Base-by-base conservation (phyloP, 2,329 filamentous ascomycete genomes). In the Fusarium mexicanum region DNA sequence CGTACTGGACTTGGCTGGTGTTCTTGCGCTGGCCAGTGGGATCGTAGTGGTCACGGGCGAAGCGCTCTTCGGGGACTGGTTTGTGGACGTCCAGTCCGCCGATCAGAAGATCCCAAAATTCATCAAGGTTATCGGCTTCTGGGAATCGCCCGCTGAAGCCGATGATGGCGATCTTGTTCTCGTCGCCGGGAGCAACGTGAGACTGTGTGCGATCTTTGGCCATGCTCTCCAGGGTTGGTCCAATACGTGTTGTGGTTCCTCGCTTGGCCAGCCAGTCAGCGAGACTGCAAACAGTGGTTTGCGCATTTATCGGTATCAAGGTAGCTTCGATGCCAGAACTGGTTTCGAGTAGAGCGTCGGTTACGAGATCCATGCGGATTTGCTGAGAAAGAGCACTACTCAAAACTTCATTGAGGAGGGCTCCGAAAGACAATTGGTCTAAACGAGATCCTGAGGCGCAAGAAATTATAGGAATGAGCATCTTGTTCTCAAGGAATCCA, bases 91-190 rank as follows among this genome's bases (percentile, higher is more conserved):
- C 92, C 2, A 91, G 85, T 18, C 92, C 92, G 72, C 90, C 87
- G 74, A 89, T 87, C 14, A 94, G 84, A 5, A 94, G 44, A 40
- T 93, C 88, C 92, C 92, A 94, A 81, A 86, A 81, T 57, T 82
- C 81, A n/a, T 83, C 81, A 9, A 82, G 82, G 17, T 87, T 87
- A 1, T 81, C 81, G 8, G 80, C 82, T 10, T 85, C 85, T 2
- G 86, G 85, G 29, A 87, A 83, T 0, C 86, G 80, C 37, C 86
- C 86, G 3, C 83, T 84, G 18, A 47, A 64, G 60, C 94, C 94
- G 40, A 97, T 92, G 71, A 97, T 95, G 65, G 94, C 94, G 71
- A 97, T 89, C 82, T 95, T 95, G 14, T 50, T 38, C 5, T 35
- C 20, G 2, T 60, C 57, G 6, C 43, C 43, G 5, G 31, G 18